phyloP scores from a whole-genome alignment of 768 basidiomycete species.

The Trametes cinnabarina region DNA sequence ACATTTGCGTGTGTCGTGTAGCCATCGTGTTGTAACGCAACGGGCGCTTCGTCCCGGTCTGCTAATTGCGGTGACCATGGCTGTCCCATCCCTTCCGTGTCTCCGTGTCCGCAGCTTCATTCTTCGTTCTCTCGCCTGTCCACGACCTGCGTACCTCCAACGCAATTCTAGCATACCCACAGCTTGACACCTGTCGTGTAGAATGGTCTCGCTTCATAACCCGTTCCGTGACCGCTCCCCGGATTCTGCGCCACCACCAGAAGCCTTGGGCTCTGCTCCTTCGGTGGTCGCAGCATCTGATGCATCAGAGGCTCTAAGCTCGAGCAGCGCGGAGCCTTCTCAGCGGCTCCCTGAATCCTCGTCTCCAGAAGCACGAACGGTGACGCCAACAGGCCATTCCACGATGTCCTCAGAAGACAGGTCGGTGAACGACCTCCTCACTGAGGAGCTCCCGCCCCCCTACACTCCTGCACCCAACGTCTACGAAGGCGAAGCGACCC shows the following conservation, averaged over 20 bases:
- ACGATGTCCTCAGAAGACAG: not conserved
- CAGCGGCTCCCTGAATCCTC: not conserved
- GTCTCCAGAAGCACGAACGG: not conserved
- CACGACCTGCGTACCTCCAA: no score
- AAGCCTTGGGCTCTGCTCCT: not conserved
- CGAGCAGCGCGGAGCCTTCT: not conserved
- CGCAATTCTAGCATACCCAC: no score
- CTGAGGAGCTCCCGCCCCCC: conserved; percentile 66
- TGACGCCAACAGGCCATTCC: not conserved
- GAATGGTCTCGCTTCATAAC: conserved; percentile 24
- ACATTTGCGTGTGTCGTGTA: no score
- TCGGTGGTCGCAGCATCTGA: not conserved
- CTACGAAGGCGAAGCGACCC: conserved; percentile 55
- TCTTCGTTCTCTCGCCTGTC: not conserved
- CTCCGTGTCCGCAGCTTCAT: not conserved
- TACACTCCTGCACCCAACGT: conserved; percentile 60
- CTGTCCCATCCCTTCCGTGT: not conserved
- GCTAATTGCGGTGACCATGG: not conserved
- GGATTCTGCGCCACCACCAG: not conserved
- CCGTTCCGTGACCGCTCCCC: conserved; percentile 30
- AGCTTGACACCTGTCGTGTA: not conserved
- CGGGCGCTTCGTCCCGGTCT: not conserved
- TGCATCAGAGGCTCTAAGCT: not conserved
- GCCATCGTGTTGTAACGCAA: no score
- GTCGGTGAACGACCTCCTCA: conserved; percentile 25